Evolutionary conservation across 1,284 basidiomycete species (phyloP), one percentile per base, ranked within the genome.

Genomic region (Chondrostereum purpureum): DNA sequence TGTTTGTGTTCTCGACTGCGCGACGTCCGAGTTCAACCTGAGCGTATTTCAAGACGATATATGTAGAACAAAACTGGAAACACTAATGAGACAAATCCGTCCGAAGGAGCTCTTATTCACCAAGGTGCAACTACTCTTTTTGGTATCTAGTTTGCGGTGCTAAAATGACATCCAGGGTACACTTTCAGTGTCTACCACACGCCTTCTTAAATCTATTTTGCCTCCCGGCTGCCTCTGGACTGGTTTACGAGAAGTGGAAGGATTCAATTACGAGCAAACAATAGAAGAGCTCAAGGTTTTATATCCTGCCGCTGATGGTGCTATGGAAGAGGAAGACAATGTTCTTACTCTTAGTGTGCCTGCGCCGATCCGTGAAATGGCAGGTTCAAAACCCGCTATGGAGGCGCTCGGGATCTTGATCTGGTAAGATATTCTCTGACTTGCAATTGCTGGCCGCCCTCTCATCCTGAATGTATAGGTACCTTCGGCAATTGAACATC

Each of bases 1-100:
- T 1, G 69, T 98, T 34, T 96, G 92, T 58, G 83, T 94, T n/a
- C 68, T 99, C 55, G 96, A 99, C 61, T 94, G 93, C 48, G 80
- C 94, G 5, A 99, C 96, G 0, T 95, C 93, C 49, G 89, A 97
- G 62, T 99, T 99, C 71, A 88, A 92, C 55, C 63, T 99, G 56
- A 88, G 89, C 44, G 73, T 78, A 1, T 97, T 99, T 59, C 80
- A 88, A 47, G 96, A 99, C 57, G 96, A 99, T 61, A 76, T 90
- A 12, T 93, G 88, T 55, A 78, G 92, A 33, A 98, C 95, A 3
- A 86, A 84, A 56, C 69, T 99, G 51, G 95, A 99, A 68, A 99
- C 96, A 0, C 69, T 97, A 58, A 80, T 99, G 66, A 77, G 95
- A 48, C 94, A 97, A 59, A 70, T 98, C 44, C 75, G 93, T 42